Base-by-base conservation (phyloP, 164 flowering plant species). In the Buxus sempervirens region DNA sequence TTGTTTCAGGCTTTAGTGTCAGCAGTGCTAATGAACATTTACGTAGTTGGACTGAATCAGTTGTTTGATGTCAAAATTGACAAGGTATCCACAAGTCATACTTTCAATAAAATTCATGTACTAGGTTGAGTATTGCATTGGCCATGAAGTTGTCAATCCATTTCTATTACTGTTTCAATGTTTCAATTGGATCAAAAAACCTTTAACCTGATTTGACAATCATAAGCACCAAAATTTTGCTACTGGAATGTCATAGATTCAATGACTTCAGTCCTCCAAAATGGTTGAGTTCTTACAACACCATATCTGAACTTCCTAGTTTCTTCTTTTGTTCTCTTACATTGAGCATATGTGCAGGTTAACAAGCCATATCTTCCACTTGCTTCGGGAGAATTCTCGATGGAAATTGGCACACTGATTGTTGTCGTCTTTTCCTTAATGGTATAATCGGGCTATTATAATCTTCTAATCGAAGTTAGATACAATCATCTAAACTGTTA, bases 311-410 rank as follows among this genome's bases (percentile, higher is more conserved):
- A 14, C 25, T 13, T 60, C 63, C 18, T n/a, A 22, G 14, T 25
- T 51, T 65, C 23, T 13, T 65, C 23, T 23, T 51, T 27, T 3
- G 49, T 16, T 23, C 21, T 38, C 23, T 24, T 65, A 20, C 19
- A 54, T 32, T 14, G 62, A 24, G 36, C 53, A 24, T 36, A 1
- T 66, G n/a, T 19, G 32, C 71, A 85, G 86, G 75, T 85, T 45
- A 83, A 85, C 66, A 81, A 83, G 65, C 85, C 88, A 9, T 49
- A 81, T 62, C 85, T 83, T 65, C 88, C 86, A 19, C 42, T 85
- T 10, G 86, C 85, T 58, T 80, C 86, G 0, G 85, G 88, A 1
- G 86, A 85, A 2, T 83, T 72, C 68, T 81, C 86, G 9, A 69
- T 76, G 68, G 54, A 62, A 66, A 74, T 70, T 28, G 86, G 85